Base-by-base conservation (phyloP, 2,329 filamentous ascomycete genomes). In the Camillea tinctor region DNA sequence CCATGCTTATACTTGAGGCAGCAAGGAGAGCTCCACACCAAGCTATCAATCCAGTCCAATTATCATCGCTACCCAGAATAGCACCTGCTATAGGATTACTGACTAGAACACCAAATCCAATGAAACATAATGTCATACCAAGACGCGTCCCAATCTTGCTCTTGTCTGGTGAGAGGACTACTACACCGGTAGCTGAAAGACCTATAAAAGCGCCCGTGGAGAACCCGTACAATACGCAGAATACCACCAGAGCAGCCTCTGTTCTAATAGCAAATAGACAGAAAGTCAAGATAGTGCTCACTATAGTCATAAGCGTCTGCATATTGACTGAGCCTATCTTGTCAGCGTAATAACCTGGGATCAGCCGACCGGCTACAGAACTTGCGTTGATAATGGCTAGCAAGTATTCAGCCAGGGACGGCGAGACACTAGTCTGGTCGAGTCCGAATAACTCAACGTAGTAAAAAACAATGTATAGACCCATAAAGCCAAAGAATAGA, bases 61-160 rank as follows among this genome's bases (percentile, higher is more conserved):
- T 60, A 26, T 57, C n/a, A 5, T 48, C 54, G 6, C 52, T 40
- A 1, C 61, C 59, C 20, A 67, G 24, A 21, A 67, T 66, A 23
- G 63, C 63, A 5, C 65, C 61, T 3, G 61, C 65, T 11, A 66
- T 63, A 22, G 65, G 65, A n/a, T 66, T 60, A 26, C 64, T 63
- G 21, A 64, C 52, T 3, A 66, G 63, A 22, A 62, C 50, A 1
- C 63, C 65, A 50, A 64, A 50, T 4, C 65, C 63, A 9, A 66
- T 54, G 36, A 64, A 61, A 6, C 63, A 19, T 20, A 67, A 51
- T 1, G 62, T 62, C 62, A 67, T 64, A 1, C 60, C 65, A 30
- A 67, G 54, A 11, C 64, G 57, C 13, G 62, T 65, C 15, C 64
- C 65, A 9, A 67, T 66, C 57, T 63, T 66, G 50, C 55, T 61